Percentiles rank a stretch among this genome's conserved stretches.
These are phyloP conservation scores for Phialemonium atrogriseum DNA, from an alignment of 2,329 filamentous ascomycete species.

Conservation along the genomic window DNA sequence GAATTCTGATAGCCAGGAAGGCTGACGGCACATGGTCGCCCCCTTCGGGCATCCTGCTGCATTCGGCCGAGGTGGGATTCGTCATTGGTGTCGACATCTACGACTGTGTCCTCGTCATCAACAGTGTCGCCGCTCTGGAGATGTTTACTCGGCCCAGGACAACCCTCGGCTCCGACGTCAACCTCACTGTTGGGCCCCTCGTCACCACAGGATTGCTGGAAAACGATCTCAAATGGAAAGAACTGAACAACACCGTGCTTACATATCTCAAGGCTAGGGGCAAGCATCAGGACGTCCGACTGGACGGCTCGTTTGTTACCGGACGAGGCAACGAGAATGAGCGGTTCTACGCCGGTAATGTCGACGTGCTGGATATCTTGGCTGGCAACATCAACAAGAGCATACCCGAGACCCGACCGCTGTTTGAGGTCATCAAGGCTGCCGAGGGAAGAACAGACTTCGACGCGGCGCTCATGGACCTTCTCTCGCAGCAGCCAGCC, in stretches of 20 bases:
- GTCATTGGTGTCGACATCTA: constrained; percentile 90
- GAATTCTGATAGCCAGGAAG: constrained; percentile 74
- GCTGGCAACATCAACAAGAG: constrained; percentile 47
- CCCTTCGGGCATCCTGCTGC: constrained; percentile 82
- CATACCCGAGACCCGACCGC: constrained; percentile 44
- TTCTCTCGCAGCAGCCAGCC: constrained; percentile 55
- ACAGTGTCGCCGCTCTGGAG: constrained; percentile 75
- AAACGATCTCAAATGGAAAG: constrained; percentile 40
- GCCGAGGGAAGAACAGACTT: constrained; percentile 77
- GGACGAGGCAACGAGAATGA: constrained; percentile 53
- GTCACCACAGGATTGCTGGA: constrained; percentile 44
- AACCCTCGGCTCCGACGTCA: constrained; percentile 75
- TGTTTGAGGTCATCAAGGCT: constrained; percentile 79
- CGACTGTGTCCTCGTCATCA: constrained; percentile 90
- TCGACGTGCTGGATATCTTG: constrained; percentile 48
- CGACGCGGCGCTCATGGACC: constrained; percentile 58
- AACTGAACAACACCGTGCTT: constrained; percentile 45
- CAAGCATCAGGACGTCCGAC: constrained; percentile 43
- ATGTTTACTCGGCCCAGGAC: constrained; percentile 72
- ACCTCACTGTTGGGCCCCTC: constrained; percentile 68
- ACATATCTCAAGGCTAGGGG: constrained; percentile 52
- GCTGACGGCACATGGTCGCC: constrained; percentile 87
- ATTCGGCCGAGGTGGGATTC: constrained; percentile 83
- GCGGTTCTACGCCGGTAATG: constrained; percentile 42
- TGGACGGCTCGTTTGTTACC: constrained; percentile 48